A percentile compares a stretch with the other conserved stretches of the same genome.
These are phyloP conservation scores for Trichoderma brevicompactum DNA, from an alignment of 2,329 filamentous ascomycete genomes.

Conservation along the genomic window DNA sequence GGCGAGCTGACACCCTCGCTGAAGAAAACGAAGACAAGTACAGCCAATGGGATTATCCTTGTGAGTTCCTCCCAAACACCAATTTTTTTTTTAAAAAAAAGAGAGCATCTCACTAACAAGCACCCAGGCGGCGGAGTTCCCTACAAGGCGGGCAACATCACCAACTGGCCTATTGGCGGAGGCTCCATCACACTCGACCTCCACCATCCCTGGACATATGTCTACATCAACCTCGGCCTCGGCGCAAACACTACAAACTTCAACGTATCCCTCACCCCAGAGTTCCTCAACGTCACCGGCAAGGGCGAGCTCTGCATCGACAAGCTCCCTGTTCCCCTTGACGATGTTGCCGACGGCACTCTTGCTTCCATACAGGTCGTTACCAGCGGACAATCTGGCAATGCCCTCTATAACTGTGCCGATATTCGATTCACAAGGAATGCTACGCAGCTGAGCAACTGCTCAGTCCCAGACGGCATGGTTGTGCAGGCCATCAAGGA, in stretches of 20 bases:
- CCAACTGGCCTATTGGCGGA: slow-evolving; percentile 58
- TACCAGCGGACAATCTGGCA: slow-evolving; percentile 60
- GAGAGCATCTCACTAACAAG: slow-evolving; percentile 17
- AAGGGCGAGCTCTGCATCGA: slow-evolving; percentile 70
- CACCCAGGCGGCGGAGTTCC: slow-evolving; percentile 53
- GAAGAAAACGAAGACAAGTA: slow-evolving; percentile 45
- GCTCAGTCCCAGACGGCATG: slow-evolving; percentile 48
- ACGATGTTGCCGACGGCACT: slow-evolving; percentile 59
- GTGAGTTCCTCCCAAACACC: too few relatives aligned
- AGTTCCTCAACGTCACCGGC: slow-evolving; percentile 62
- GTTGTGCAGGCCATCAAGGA: slow-evolving; percentile 42
- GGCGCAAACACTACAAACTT: slow-evolving; percentile 62
- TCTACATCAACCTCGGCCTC: slow-evolving; percentile 59
- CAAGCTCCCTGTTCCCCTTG: slow-evolving; percentile 58
- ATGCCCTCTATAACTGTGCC: slow-evolving; percentile 74
- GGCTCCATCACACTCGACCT: slow-evolving; percentile 54
- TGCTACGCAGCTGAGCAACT: slow-evolving; percentile 50
- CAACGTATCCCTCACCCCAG: slow-evolving; percentile 68
- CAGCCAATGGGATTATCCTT: slow-evolving; percentile 57
- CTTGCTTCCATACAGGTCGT: slow-evolving; percentile 72
- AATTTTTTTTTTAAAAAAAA: too few relatives aligned
- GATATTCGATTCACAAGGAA: slow-evolving; percentile 69
- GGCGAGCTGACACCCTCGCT: slow-evolving; percentile 54
- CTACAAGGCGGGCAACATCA: slow-evolving; percentile 50
- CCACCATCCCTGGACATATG: slow-evolving; percentile 57